Base-by-base conservation (phyloP, 352 stramenopile genomes). In the Globisporangium perplexum region DNA sequence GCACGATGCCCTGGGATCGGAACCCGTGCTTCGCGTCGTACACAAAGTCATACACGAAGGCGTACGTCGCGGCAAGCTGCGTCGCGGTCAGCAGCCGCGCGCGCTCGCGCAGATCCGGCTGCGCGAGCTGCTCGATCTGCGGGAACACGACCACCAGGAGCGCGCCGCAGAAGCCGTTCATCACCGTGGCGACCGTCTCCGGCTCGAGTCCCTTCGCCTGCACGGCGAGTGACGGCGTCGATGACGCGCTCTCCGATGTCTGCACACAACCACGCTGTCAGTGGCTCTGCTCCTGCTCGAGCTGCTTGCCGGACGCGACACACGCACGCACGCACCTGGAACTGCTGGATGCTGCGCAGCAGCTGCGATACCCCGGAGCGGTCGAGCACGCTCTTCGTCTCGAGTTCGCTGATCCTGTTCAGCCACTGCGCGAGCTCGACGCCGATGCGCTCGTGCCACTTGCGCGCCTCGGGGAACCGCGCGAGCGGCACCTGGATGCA, bases 11-110 rank as follows among this genome's bases (percentile, higher is more conserved):
- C 12, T 57, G 64, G 35, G 51, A 33, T 0, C 60, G 61, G 53
- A 83, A 86, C 4, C 69, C 72, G 48, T 75, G 62, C 30, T 53
- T 61, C n/a, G 59, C 47, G 36, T 82, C 71, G 33, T 69, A 59
- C 22, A 90, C 77, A 52, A 88, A 86, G 47, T 71, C 71, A 56
- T 87, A 76, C 38, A 87, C 62, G 20, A 74, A 67, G 10, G 65
- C 63, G 50, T 88, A 90, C 8, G 66, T 66, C 0, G 60, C 57
- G 4, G 72, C 74, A 31, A 90, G 68, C 28, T 55, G 60, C 6
- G 62, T 60, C 1, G 57, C 66, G 3, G 71, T 80, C 8, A 72
- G 56, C 7, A 55, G 50, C 5, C 73, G 73, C 1, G 68, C 72
- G 22, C 71, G 61, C 7, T 88, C 74, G 12, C 72, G 65, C 10